A percentile compares a stretch with the other conserved stretches of the same genome.
phyloP scores from a whole-genome alignment of 2,329 filamentous ascomycete genomes.

The Cercospora beticola region DNA sequence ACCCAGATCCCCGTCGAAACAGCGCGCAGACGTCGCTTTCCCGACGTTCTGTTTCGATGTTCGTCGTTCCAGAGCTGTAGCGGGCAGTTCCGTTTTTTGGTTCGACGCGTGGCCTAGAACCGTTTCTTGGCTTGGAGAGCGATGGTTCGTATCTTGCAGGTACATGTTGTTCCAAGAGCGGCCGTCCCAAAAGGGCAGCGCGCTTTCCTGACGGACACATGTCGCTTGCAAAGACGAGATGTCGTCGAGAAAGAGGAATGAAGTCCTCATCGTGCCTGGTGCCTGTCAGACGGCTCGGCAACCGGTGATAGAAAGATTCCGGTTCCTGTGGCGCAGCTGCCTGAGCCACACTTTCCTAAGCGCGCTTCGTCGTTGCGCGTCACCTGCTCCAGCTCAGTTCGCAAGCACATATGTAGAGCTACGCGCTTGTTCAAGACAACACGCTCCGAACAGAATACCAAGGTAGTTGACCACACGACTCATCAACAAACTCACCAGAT shows the following conservation, averaged over 20 bases:
- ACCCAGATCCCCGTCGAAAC: not conserved
- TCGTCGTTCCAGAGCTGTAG: not conserved
- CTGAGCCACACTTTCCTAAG: not conserved
- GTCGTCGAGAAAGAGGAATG: not conserved
- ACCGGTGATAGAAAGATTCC: not conserved
- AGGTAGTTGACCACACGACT: not conserved
- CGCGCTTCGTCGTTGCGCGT: not conserved
- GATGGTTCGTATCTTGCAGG: not conserved
- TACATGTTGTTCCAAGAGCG: not conserved
- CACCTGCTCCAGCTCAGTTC: not conserved
- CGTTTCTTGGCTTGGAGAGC: not conserved
- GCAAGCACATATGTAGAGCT: not conserved
- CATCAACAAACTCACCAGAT: not conserved
- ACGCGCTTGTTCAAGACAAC: not conserved
- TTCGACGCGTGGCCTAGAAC: not conserved
- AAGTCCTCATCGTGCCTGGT: not conserved
- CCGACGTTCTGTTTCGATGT: not conserved
- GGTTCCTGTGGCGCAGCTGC: not conserved
- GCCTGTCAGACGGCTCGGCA: not conserved
- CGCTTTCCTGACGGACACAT: not conserved
- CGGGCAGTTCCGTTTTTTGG: not conserved
- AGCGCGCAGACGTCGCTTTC: not conserved
- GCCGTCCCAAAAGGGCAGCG: not conserved
- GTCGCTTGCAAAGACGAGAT: not conserved
- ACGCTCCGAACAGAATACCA: too few relatives aligned